Evolutionary conservation across 495 filamentous ascomycete genomes (phyloP), one percentile per base, ranked within the genome.

Genomic region (Penicillium longicatenatum): DNA sequence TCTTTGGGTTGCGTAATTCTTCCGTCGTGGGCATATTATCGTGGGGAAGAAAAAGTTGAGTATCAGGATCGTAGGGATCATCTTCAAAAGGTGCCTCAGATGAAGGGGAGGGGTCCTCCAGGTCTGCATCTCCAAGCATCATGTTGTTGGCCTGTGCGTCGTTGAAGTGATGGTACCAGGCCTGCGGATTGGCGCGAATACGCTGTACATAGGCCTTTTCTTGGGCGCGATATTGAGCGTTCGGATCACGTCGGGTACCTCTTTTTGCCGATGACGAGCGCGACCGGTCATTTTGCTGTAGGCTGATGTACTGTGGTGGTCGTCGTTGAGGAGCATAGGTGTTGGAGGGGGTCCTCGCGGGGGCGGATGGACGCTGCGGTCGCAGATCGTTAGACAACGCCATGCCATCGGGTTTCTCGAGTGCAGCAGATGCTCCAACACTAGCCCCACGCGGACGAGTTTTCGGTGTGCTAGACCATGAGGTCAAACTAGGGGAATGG

Each of bases 51-150:
- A 96, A 96, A 54, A 98, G 82, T 66, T 97, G 86, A 26, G 90
- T 93, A 66, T 98, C 94, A 53, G 92, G 90, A 63, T 98, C 93
- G 72, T 95, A 96, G 35, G 83, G 79, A 65, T 96, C 90, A 58
- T 89, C 88, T 49, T 90, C 88, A 60, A 89, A 89, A 19, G 88
- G 89, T 2, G 85, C 83, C 58, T 94, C 93, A 0, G 90, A 91
- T 0, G 89, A 89, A 4, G 93, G 93, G 0, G 91, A 94, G 58
- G 89, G 89, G 7, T 90, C 94, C 49, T 98, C 94, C n/a, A 88
- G 83, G 61, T 96, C 92, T 10, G 93, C 92, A 43, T 92, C 91
- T 3, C 68, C 88, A 81, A 73, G 87, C 83, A 45, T 82, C 50
- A 86, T 68, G 42, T 82, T 84, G 43, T 83, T 81, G 5, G 84